These are phyloP conservation scores for Plantago major DNA, from an alignment of 257 asterid species.

Conservation along the genomic window DNA sequence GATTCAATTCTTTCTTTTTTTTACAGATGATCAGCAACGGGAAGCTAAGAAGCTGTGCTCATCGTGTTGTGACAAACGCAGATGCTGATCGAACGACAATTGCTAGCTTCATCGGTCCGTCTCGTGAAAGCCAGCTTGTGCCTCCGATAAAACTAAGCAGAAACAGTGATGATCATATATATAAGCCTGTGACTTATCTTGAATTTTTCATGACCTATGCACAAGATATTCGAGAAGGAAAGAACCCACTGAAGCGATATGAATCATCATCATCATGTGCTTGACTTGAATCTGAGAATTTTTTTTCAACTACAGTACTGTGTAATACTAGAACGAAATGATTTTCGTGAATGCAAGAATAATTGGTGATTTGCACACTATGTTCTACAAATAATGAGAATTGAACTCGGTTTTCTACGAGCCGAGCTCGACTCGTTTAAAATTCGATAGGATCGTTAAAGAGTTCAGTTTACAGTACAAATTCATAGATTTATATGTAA, in stretches of 20 bases:
- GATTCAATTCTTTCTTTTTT: too few relatives aligned
- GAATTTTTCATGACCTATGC: conserved; percentile 12
- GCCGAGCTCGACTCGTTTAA: too few relatives aligned
- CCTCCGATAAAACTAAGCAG: conserved; percentile 10
- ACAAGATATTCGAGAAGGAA: conserved; percentile 5
- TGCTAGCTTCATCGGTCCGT: conserved; percentile 16
- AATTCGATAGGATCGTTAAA: too few relatives aligned
- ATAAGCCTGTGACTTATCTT: conserved; percentile 6
- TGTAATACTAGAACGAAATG: too few relatives aligned
- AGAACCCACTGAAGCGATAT: conserved; percentile 1
- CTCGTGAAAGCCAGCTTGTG: neutral
- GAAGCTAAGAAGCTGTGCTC: conserved; percentile 20
- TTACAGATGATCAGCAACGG: conserved; percentile 25
- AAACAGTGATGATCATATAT: neutral
- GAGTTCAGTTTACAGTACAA: too few relatives aligned
- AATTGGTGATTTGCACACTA: too few relatives aligned
- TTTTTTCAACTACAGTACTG: too few relatives aligned
- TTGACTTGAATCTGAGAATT: too few relatives aligned
- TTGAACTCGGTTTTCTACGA: too few relatives aligned
- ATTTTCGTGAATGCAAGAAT: too few relatives aligned
- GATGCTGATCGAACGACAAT: conserved; percentile 19
- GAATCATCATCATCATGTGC: neutral
- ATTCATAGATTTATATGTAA: too few relatives aligned
- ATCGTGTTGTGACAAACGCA: conserved; percentile 25
- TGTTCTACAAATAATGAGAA: too few relatives aligned